phyloP scores from a whole-genome alignment of 176 grass and related monocot genomes.

The Musa beccarii region DNA sequence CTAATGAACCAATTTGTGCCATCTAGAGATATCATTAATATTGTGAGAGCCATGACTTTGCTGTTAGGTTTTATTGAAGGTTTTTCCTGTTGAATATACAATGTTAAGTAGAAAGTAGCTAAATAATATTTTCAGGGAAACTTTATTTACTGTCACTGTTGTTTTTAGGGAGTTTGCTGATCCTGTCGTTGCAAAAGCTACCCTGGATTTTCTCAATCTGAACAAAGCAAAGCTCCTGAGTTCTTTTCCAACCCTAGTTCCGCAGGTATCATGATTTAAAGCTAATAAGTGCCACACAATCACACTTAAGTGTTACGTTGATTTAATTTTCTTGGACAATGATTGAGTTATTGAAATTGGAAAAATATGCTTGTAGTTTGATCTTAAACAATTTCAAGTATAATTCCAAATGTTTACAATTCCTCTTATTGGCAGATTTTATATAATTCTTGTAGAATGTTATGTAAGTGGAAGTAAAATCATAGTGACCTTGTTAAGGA shows the following conservation, averaged over 20 bases:
- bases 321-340: neutral
- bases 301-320: no score
- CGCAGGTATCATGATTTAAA: slow-evolving; percentile 43
- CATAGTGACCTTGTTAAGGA: neutral
- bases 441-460: neutral
- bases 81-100: neutral
- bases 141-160: slow-evolving; percentile 10
- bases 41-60: neutral
- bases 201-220: slow-evolving; percentile 60
- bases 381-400: neutral
- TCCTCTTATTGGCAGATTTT: neutral
- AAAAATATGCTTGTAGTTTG: neutral
- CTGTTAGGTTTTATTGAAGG: neutral
- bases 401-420: neutral
- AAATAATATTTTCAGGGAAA: neutral
- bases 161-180: slow-evolving; percentile 75
- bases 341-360: neutral
- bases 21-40: neutral
- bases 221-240: slow-evolving; percentile 70
- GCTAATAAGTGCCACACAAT: neutral
- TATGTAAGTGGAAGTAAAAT: neutral
- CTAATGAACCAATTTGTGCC: neutral
- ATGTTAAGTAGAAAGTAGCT: no score
- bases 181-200: slow-evolving; percentile 55
- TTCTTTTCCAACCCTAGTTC: slow-evolving; percentile 59